Conservation (phyloP, 108 stramenopile species). For the Chaetoceros tenuissimus region DNA sequence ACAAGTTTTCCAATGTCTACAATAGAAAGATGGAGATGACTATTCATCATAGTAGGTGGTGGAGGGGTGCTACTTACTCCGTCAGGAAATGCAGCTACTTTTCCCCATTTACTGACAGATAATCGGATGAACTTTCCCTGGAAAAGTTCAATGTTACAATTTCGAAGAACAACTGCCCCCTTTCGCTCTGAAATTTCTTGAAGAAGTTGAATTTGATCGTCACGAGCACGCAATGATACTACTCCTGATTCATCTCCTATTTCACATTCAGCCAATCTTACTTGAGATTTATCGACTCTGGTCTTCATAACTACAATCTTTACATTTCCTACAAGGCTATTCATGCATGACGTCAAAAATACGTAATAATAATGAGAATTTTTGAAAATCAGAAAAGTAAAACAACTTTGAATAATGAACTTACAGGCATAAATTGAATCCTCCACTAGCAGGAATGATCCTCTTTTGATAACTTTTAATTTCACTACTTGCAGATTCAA, state of each 20-base stretch:
- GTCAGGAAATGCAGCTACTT: constrained; percentile 65
- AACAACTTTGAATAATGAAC: constrained; percentile 11
- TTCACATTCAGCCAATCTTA: constrained; percentile 73
- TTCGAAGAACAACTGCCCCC: constrained; percentile 71
- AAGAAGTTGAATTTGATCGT: constrained; percentile 76
- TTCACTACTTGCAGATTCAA: constrained; percentile 6
- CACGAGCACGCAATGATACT: constrained; percentile 70
- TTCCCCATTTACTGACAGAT: constrained; percentile 85
- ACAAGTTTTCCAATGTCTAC: background rate
- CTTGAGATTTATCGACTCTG: constrained; percentile 68
- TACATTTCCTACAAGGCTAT: constrained; percentile 69
- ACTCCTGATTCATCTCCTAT: constrained; percentile 75
- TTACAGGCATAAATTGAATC: constrained; percentile 80
- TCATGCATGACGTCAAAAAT: background rate
- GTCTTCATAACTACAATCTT: constrained; percentile 74
- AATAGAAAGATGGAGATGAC: constrained; percentile 15
- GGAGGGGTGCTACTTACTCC: constrained; percentile 69
- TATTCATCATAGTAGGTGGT: constrained; percentile 62
- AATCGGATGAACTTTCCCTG: constrained; percentile 69
- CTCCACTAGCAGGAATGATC: constrained; percentile 67
- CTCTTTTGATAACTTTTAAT: constrained; percentile 36
- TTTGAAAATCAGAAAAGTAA: background rate
- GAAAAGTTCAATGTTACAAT: constrained; percentile 71
- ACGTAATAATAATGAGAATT: background rate
- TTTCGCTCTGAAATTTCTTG: constrained; percentile 32